These are phyloP conservation scores for Amylostereum areolatum DNA, from an alignment of 1,284 basidiomycete genomes.

Conservation along the genomic window DNA sequence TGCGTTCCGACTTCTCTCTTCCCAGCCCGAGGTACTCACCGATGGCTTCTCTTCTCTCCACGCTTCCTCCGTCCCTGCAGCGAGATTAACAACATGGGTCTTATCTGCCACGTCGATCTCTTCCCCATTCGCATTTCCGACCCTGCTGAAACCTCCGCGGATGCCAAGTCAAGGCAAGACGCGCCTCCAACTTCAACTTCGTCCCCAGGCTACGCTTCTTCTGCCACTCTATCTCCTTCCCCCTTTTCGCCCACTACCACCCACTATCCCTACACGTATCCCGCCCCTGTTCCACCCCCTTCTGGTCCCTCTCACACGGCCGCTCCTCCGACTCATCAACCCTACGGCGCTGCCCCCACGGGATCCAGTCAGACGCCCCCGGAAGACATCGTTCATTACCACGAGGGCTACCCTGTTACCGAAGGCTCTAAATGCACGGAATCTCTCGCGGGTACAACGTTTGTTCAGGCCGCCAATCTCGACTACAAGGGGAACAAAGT, in stretches of 20 bases:
- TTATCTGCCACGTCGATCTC: conserved; percentile 62
- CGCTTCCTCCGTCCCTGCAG: conserved; percentile 20
- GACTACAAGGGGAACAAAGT: conserved; percentile 54
- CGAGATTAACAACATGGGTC: conserved; percentile 40
- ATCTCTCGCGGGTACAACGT: conserved; percentile 56
- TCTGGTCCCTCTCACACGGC: conserved; percentile 2
- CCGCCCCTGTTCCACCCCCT: conserved; percentile 14
- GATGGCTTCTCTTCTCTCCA: neutral
- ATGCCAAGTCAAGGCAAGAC: conserved; percentile 10
- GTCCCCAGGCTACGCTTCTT: conserved; percentile 11
- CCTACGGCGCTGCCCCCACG: neutral
- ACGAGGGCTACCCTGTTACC: conserved; percentile 32
- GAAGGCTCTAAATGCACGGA: conserved; percentile 50
- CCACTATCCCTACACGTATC: conserved; percentile 14
- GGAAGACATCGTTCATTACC: conserved; percentile 33
- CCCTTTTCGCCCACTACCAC: conserved; percentile 13
- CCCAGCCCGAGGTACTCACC: neutral
- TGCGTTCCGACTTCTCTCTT: conserved; percentile 16
- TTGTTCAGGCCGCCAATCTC: conserved; percentile 53
- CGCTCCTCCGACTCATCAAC: neutral
- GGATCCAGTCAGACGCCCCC: conserved; percentile 6
- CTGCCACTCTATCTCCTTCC: conserved; percentile 14
- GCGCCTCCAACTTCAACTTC: conserved; percentile 5
- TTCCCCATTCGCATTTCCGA: conserved; percentile 34
- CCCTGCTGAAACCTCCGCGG: conserved; percentile 20